Evolutionary conservation across 176 grass and related monocot species (phyloP).

Genomic region (bread wheat (Triticum aestivum)): DNA sequence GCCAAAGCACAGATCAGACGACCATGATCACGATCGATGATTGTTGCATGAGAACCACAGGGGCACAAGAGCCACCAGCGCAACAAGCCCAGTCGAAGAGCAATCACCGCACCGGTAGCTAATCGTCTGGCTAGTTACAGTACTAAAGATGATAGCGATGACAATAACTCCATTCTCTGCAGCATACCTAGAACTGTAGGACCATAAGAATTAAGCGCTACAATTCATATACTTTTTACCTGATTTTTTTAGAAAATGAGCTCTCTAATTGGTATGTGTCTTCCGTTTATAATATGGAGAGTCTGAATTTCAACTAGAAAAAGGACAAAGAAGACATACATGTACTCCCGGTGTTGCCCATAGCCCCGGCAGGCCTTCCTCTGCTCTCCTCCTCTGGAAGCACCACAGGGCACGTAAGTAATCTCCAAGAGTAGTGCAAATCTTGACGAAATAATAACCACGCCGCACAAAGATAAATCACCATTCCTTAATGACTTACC

Average conservation of each 20-base stretch:
- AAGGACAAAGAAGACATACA: not conserved
- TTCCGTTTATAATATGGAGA: not conserved
- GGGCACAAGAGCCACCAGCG: not conserved
- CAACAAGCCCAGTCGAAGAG: not conserved
- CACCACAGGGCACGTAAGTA: not conserved
- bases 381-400: not conserved
- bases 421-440: not conserved
- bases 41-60: not conserved
- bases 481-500: not conserved
- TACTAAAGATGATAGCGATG: not conserved
- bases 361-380: not conserved
- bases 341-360: not conserved
- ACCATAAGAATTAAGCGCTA: not conserved
- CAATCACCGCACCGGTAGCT: not conserved
- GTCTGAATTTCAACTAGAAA: not conserved
- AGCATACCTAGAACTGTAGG: not conserved
- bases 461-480: not conserved
- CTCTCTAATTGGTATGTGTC: not conserved
- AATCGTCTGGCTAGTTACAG: not conserved
- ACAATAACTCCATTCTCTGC: not conserved
- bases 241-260: not conserved
- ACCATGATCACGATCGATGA: not conserved
- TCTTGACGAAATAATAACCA: not conserved
- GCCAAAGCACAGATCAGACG: not conserved
- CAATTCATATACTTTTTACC: not conserved